These are phyloP conservation scores for Corylus heterophylla DNA, from an alignment of 306 rosid genomes.

Conservation along the genomic window DNA sequence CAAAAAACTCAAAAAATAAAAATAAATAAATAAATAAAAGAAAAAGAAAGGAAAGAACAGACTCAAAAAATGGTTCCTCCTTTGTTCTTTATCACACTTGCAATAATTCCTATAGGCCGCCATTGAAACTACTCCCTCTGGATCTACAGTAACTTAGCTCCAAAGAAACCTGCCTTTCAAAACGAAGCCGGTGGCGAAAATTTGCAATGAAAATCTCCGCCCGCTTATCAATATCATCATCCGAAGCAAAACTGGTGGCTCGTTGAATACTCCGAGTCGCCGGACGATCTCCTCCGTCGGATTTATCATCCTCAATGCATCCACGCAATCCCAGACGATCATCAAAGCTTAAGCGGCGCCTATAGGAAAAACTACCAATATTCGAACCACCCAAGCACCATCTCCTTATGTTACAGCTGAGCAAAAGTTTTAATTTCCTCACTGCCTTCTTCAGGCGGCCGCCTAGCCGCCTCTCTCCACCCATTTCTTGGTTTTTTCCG, in stretches of 20 bases:
- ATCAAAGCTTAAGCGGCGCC: constrained; percentile 33
- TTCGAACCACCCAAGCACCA: constrained; percentile 13
- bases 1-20: too few relatives aligned
- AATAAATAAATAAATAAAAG: too few relatives aligned
- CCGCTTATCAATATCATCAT: constrained; percentile 52
- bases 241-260: constrained; percentile 22
- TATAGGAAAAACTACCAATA: constrained; percentile 7
- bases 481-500: constrained; percentile 3
- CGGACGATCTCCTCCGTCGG: neutral
- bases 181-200: constrained; percentile 46
- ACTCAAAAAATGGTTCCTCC: too few relatives aligned
- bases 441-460: constrained; percentile 31
- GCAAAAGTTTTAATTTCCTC: constrained; percentile 39
- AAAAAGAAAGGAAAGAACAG: too few relatives aligned
- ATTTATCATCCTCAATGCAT: constrained; percentile 42
- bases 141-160: constrained; percentile 32
- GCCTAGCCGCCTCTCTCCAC: constrained; percentile 2
- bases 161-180: constrained; percentile 57
- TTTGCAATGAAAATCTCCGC: constrained; percentile 65
- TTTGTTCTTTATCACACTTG: too few relatives aligned
- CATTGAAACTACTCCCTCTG: constrained; percentile 2
- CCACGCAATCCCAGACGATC: constrained; percentile 20
- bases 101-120: too few relatives aligned
- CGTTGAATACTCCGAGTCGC: constrained; percentile 23
- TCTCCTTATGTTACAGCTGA: constrained; percentile 13